phyloP scores from a whole-genome alignment of 2,329 filamentous ascomycete genomes.

The Aureobasidium namibiae region DNA sequence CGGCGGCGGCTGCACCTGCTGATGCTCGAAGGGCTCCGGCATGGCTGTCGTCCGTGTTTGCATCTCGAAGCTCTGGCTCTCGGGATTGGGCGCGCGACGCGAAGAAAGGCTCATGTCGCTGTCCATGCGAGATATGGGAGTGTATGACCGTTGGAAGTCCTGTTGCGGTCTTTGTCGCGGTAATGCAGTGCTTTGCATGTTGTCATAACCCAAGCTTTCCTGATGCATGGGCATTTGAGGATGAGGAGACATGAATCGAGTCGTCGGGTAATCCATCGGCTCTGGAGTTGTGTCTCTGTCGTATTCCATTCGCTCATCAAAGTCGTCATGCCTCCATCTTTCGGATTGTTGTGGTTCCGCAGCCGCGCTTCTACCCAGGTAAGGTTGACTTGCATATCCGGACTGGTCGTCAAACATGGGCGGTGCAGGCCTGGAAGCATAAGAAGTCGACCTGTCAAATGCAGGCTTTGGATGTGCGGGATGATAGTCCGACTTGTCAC shows the following conservation, averaged over 20 bases:
- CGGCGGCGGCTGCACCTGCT: neutral
- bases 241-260: neutral
- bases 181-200: neutral
- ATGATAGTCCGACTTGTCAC: neutral
- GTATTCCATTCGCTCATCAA: neutral
- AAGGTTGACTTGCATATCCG: neutral
- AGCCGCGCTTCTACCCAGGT: conserved; percentile 6
- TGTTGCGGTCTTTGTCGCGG: neutral
- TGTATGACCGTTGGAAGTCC: conserved; percentile 12
- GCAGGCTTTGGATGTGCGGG: neutral
- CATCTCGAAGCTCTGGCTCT: conserved; percentile 26
- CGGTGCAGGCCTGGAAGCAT: neutral
- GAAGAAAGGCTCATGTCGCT: conserved; percentile 2
- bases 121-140: conserved; percentile 12
- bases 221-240: neutral
- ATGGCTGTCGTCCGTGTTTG: conserved; percentile 14
- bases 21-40: conserved; percentile 10
- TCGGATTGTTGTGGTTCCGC: conserved; percentile 1
- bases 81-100: conserved; percentile 12
- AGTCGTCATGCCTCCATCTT: neutral
- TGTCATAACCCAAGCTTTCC: neutral
- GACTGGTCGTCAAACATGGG: neutral
- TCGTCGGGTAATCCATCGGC: neutral
- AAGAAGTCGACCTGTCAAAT: conserved; percentile 13
- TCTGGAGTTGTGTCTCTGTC: neutral